Evolutionary conservation across 164 flowering plant genomes (phyloP).

Genomic region (Liriodendron chinense): DNA sequence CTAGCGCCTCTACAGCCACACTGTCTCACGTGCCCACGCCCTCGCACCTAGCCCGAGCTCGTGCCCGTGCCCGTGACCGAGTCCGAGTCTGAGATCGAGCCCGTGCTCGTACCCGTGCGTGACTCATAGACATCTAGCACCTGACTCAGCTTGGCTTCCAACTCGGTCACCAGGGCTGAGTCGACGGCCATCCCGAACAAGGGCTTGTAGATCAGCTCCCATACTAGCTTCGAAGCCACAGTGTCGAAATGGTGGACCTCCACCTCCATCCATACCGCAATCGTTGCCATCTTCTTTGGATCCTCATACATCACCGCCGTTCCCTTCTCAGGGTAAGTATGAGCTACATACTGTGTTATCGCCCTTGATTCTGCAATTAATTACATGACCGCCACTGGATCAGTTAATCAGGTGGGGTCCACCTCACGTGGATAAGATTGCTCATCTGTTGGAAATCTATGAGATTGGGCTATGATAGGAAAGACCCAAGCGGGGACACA

Average conservation of each 20-base stretch:
- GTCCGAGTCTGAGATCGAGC: conserved; percentile 56
- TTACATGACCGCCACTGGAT: not conserved
- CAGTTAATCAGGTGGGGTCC: not conserved
- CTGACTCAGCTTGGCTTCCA: conserved; percentile 39
- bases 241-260: conserved; percentile 53
- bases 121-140: conserved; percentile 66
- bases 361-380: conserved; percentile 24
- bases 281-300: conserved; percentile 13
- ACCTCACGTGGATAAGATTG: too few relatives aligned
- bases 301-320: conserved; percentile 8
- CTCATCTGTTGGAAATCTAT: too few relatives aligned
- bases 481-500: too few relatives aligned
- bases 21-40: too few relatives aligned
- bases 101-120: conserved; percentile 34
- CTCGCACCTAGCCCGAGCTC: too few relatives aligned
- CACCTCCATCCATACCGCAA: conserved; percentile 55
- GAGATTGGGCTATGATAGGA: too few relatives aligned
- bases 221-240: too few relatives aligned
- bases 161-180: conserved; percentile 20
- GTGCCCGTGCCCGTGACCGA: too few relatives aligned
- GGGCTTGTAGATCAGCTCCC: too few relatives aligned
- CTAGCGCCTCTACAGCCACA: too few relatives aligned
- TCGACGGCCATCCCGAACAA: conserved; percentile 35
- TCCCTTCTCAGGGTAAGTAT: conserved; percentile 13
- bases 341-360: conserved; percentile 12